phyloP scores from a whole-genome alignment of 768 basidiomycete genomes.

The Leucogyrophana mollusca region DNA sequence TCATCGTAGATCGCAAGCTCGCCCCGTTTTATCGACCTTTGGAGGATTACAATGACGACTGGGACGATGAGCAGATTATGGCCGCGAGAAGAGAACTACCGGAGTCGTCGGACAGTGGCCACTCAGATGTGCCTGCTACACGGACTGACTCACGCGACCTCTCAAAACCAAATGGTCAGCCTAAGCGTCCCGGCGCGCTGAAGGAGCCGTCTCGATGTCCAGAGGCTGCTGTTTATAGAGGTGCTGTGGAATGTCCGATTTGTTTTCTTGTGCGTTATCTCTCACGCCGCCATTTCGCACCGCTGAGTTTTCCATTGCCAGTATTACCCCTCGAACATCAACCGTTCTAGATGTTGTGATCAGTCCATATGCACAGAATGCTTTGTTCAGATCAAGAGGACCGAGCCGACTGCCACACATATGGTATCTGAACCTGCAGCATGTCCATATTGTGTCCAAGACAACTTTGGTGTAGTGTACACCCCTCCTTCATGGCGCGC shows the following conservation, averaged over 20 bases:
- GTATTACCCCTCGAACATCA: constrained; percentile 98
- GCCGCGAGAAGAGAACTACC: constrained; percentile 72
- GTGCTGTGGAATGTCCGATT: constrained; percentile 93
- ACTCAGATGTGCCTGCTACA: constrained; percentile 30
- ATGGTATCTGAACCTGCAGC: constrained; percentile 95
- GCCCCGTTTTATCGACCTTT: constrained; percentile 97
- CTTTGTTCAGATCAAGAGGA: constrained; percentile 98
- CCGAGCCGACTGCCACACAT: constrained; percentile 92
- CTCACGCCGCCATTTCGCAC: constrained; percentile 12
- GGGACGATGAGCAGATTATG: constrained; percentile 87
- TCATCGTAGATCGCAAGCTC: constrained; percentile 84
- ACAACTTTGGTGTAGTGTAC: constrained; percentile 95
- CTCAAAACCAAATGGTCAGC: constrained; percentile 28
- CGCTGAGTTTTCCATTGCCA: constrained; percentile 37
- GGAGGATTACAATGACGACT: constrained; percentile 87
- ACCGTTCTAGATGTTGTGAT: constrained; percentile 96
- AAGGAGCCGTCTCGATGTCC: constrained; percentile 67
- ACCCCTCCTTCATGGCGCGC: constrained; percentile 76
- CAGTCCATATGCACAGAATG: constrained; percentile 99
- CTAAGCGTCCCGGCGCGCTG: constrained; percentile 52
- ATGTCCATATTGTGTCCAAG: constrained; percentile 97
- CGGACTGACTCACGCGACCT: constrained; percentile 31
- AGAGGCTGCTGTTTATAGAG: constrained; percentile 80
- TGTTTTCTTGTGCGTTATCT: constrained; percentile 83
- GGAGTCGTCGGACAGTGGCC: constrained; percentile 43